Evolutionary conservation across 1,284 basidiomycete species (phyloP).

Genomic region (Macrocybe sp.): DNA sequence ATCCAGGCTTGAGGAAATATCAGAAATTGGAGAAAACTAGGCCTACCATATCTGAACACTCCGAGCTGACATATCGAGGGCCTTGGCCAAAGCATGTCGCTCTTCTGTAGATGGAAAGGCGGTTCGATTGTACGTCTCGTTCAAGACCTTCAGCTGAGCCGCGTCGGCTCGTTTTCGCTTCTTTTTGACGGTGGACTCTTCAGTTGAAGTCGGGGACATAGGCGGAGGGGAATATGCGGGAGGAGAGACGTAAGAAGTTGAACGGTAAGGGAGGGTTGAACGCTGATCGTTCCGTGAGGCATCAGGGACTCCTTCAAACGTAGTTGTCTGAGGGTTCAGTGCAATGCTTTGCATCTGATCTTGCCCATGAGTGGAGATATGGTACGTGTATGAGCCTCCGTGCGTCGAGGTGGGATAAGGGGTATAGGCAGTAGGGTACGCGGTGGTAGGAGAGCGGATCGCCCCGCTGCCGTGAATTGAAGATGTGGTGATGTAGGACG

Average conservation of each 20-base stretch:
- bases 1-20: conserved; percentile 6
- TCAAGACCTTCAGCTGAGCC: conserved; percentile 70
- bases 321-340: conserved; percentile 19
- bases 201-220: conserved; percentile 31
- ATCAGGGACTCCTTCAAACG: no score
- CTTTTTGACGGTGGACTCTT: conserved; percentile 73
- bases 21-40: conserved; percentile 14
- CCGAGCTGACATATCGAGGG: conserved; percentile 75
- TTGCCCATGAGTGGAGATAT: conserved; percentile 24
- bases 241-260: conserved; percentile 26
- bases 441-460: conserved; percentile 52
- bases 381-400: conserved; percentile 33
- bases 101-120: conserved; percentile 84
- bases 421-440: conserved; percentile 44
- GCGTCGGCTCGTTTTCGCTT: conserved; percentile 82
- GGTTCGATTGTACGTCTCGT: conserved; percentile 73
- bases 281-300: conserved; percentile 23
- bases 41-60: conserved; percentile 82
- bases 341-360: conserved; percentile 23
- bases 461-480: conserved; percentile 27
- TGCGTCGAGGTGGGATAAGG: conserved; percentile 28
- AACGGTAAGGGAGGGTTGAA: conserved; percentile 34
- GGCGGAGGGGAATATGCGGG: conserved; percentile 23
- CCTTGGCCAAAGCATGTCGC: conserved; percentile 67
- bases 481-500: conserved; percentile 30